A percentile compares a stretch with the other conserved stretches of the same genome.
These are phyloP conservation scores for Scedosporium dehoogii DNA, from an alignment of 2,329 filamentous ascomycete genomes.

Conservation along the genomic window DNA sequence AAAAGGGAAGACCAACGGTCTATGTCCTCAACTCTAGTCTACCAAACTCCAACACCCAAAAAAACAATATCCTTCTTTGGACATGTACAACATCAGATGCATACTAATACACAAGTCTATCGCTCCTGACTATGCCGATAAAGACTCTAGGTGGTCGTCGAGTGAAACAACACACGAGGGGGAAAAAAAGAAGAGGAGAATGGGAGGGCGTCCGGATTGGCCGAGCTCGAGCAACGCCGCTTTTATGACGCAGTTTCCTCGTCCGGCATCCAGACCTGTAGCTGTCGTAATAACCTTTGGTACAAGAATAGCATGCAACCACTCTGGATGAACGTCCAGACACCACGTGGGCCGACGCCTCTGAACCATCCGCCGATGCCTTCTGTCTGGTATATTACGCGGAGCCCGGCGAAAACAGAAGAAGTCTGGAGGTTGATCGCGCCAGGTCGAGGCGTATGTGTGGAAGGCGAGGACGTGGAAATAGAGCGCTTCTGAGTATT, in stretches of 20 bases:
- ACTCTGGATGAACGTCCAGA: constrained; percentile 97
- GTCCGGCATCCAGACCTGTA: constrained; percentile 43
- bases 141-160: not conserved
- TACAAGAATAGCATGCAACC: constrained; percentile 95
- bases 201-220: constrained; percentile 11
- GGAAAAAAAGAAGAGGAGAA: constrained; percentile 1
- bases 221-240: not conserved
- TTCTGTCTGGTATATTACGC: constrained; percentile 82
- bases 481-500: constrained; percentile 58
- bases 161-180: not conserved
- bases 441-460: constrained; percentile 68
- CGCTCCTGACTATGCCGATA: constrained; percentile 5
- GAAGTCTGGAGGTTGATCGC: constrained; percentile 78
- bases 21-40: constrained; percentile 1
- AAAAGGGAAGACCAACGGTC: not conserved
- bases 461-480: constrained; percentile 82
- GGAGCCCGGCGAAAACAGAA: constrained; percentile 74
- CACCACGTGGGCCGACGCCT: constrained; percentile 81
- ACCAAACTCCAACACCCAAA: constrained; percentile 5
- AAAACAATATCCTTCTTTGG: not conserved
- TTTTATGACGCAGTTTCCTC: constrained; percentile 16
- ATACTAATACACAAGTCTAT: constrained; percentile 7
- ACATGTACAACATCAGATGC: not conserved
- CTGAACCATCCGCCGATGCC: constrained; percentile 86
- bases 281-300: constrained; percentile 70